phyloP scores from a whole-genome alignment of 2,329 filamentous ascomycete genomes.

The Fusarium veterinarium region DNA sequence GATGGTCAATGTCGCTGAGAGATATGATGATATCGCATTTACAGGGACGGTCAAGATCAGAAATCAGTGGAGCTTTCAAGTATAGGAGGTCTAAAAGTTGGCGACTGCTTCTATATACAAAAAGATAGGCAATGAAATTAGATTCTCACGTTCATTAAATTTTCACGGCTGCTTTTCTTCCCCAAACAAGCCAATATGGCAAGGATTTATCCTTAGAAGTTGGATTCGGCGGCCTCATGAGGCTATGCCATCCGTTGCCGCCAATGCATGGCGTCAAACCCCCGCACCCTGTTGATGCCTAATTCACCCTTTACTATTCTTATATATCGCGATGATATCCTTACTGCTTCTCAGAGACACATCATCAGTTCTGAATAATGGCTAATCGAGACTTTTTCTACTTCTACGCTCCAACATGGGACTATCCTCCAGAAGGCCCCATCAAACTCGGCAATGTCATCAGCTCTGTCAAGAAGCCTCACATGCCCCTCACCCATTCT shows the following conservation, averaged over 20 bases:
- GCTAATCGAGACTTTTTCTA: constrained; percentile 8
- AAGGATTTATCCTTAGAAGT: not conserved
- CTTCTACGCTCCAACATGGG: constrained; percentile 14
- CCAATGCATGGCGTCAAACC: not conserved
- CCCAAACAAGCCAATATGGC: not conserved
- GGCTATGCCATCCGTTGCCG: not conserved
- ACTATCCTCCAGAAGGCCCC: not conserved
- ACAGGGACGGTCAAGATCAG: not conserved
- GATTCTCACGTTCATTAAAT: rapidly evolving
- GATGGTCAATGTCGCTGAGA: too few species aligned
- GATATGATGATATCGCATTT: not conserved
- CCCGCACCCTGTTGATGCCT: not conserved
- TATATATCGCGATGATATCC: not conserved
- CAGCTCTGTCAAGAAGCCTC: constrained; percentile 21
- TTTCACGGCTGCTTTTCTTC: rapidly evolving
- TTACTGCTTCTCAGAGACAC: not conserved
- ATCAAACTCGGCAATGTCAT: constrained; percentile 29
- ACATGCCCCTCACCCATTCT: constrained; percentile 4
- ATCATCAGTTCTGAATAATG: not conserved
- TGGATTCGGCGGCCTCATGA: not conserved
- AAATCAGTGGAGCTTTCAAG: not conserved
- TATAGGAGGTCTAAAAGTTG: too few species aligned
- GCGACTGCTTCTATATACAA: not conserved
- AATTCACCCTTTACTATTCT: not conserved
- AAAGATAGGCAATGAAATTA: not conserved